A percentile compares a stretch with the other conserved stretches of the same genome.
Evolutionary conservation across 306 rosid genomes (phyloP).

Genomic region (Sechiopsis laciniata): DNA sequence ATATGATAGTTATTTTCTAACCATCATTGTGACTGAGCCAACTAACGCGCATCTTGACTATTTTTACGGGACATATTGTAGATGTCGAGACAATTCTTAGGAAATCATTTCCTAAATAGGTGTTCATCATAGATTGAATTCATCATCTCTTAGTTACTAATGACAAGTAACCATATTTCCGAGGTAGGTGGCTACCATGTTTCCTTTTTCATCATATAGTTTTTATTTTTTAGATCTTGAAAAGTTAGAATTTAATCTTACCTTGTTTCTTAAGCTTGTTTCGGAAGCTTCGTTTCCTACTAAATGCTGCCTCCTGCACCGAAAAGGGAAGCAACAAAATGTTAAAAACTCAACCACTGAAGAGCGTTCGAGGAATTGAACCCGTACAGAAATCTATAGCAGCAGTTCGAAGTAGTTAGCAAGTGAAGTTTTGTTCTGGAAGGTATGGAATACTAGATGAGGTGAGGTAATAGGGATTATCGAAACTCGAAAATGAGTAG

Average conservation of each 20-base stretch:
- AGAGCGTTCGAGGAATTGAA: conserved; percentile 2
- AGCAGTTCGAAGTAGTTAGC: neutral
- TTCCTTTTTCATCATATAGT: too few relatives aligned
- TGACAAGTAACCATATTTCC: too few relatives aligned
- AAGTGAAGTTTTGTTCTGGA: neutral
- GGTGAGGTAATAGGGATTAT: neutral
- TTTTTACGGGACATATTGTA: too few relatives aligned
- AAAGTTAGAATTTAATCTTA: conserved; percentile 8
- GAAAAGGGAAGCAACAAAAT: conserved; percentile 10
- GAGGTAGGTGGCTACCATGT: too few relatives aligned
- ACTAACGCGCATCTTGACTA: too few relatives aligned
- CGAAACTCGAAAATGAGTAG: neutral
- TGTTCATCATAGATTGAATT: too few relatives aligned
- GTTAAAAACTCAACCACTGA: neutral
- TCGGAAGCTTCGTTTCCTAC: conserved; percentile 92
- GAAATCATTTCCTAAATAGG: too few relatives aligned
- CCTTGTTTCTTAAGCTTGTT: conserved; percentile 83
- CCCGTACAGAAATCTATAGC: neutral
- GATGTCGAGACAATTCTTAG: too few relatives aligned
- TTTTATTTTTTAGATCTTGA: neutral
- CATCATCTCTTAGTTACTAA: too few relatives aligned
- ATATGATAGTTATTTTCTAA: too few relatives aligned
- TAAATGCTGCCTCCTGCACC: conserved; percentile 79
- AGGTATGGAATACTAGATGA: neutral
- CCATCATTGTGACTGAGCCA: too few relatives aligned